phyloP scores from a whole-genome alignment of 192 early-diverging fungal species.

The Coemansia interrupta region DNA sequence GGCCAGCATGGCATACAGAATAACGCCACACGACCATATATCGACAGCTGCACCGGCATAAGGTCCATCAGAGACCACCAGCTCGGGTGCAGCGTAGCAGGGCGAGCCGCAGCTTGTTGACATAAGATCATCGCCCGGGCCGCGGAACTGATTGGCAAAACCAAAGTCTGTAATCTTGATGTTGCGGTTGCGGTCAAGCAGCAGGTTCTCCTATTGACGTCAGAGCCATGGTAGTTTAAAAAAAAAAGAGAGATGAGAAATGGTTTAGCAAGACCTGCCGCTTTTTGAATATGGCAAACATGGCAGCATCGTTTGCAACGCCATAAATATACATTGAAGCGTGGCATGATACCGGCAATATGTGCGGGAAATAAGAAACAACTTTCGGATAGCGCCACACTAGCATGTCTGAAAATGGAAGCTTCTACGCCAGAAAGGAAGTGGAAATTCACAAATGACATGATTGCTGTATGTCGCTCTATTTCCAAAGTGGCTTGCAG shows the following conservation, averaged over 20 bases:
- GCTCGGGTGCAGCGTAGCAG: slow-evolving; percentile 97
- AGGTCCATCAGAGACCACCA: slow-evolving; percentile 93
- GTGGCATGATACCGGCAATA: too few relatives aligned
- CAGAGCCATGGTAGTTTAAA: background rate
- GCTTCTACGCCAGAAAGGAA: background rate
- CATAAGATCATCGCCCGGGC: slow-evolving; percentile 75
- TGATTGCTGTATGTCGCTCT: background rate
- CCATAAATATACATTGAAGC: too few relatives aligned
- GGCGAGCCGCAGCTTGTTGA: slow-evolving; percentile 95
- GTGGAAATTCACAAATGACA: background rate
- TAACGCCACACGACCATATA: slow-evolving; percentile 99
- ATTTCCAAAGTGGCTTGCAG: slow-evolving; percentile 5
- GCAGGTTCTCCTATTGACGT: slow-evolving; percentile 76
- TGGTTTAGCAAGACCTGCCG: background rate
- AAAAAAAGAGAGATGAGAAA: background rate
- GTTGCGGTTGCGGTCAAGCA: slow-evolving; percentile 87
- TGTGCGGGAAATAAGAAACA: too few relatives aligned
- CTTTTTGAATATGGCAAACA: too few relatives aligned
- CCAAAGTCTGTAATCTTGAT: slow-evolving; percentile 99
- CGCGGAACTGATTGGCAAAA: slow-evolving; percentile 87
- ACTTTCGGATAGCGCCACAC: background rate
- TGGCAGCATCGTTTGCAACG: too few relatives aligned
- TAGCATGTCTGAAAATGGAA: background rate
- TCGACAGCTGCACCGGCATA: slow-evolving; percentile 96
- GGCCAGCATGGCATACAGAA: slow-evolving; percentile 88